Conservation (phyloP, 2,329 filamentous ascomycete species). For the Ilyonectria robusta region DNA sequence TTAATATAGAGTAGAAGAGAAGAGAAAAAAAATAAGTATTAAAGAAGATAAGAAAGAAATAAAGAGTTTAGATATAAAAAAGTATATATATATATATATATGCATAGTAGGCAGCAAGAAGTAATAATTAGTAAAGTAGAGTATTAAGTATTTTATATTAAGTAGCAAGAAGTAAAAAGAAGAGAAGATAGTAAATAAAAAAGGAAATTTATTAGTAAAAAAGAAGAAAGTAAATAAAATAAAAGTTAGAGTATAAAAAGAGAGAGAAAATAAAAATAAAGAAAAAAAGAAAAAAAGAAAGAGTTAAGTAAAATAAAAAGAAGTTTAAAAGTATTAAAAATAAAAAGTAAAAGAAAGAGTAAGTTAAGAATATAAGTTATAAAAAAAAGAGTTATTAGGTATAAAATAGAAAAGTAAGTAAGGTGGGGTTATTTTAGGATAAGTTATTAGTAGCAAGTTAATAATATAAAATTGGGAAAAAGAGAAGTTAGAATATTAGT, state of each 20-base stretch:
- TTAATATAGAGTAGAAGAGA: too few relatives aligned
- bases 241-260: not conserved
- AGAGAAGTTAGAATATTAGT: not conserved
- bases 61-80: too few relatives aligned
- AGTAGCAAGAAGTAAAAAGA: not conserved
- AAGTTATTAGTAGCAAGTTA: not conserved
- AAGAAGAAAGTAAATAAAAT: not conserved
- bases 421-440: not conserved
- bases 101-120: too few relatives aligned
- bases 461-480: not conserved
- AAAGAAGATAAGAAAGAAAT: too few relatives aligned
- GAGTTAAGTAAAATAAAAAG: not conserved
- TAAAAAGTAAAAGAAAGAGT: not conserved
- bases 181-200: not conserved
- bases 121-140: not conserved
- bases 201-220: not conserved
- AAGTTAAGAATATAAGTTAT: not conserved
- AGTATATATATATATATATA: too few relatives aligned
- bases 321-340: not conserved
- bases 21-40: too few relatives aligned
- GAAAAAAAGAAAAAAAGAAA: not conserved
- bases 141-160: slow-evolving; percentile 7
- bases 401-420: not conserved
- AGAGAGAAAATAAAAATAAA: not conserved
- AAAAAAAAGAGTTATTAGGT: not conserved